Percentiles rank a stretch among this genome's conserved stretches.
These are phyloP conservation scores for Exophiala bonariae DNA, from an alignment of 2,329 filamentous ascomycete species.

Conservation along the genomic window DNA sequence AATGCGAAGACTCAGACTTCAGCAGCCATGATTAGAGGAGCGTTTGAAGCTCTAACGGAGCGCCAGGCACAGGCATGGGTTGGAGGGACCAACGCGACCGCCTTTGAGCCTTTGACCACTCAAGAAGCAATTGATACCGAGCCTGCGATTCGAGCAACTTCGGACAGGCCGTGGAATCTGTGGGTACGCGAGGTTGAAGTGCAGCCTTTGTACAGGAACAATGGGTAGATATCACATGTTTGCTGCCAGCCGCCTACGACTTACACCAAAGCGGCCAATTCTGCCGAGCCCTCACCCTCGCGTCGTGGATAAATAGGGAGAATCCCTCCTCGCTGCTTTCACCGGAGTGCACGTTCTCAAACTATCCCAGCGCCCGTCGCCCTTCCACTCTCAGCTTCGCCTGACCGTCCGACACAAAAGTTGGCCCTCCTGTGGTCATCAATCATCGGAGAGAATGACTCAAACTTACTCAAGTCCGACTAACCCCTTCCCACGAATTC, in stretches of 20 bases:
- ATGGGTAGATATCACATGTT: neutral
- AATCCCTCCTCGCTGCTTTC: no score
- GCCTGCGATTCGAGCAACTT: neutral
- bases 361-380: no score
- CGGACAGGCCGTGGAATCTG: constrained; percentile 13
- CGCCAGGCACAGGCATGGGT: neutral
- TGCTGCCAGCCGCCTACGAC: neutral
- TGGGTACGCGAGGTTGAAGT: constrained; percentile 18
- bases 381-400: no score
- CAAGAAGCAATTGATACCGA: constrained; percentile 13
- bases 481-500: no score
- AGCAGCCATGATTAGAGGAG: constrained; percentile 30
- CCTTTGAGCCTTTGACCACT: constrained; percentile 14
- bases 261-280: no score
- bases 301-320: no score
- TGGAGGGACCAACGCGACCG: neutral
- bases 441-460: no score
- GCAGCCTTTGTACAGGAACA: constrained; percentile 18
- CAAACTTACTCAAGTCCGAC: no score
- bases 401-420: no score
- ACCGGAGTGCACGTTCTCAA: no score
- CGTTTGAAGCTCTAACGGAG: constrained; percentile 3
- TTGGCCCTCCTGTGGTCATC: no score
- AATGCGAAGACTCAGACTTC: constrained; percentile 45
- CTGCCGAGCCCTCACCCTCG: no score